These are phyloP conservation scores for Miscanthus lutarioriparius DNA, from an alignment of 176 grass and related monocot genomes.

Conservation along the genomic window DNA sequence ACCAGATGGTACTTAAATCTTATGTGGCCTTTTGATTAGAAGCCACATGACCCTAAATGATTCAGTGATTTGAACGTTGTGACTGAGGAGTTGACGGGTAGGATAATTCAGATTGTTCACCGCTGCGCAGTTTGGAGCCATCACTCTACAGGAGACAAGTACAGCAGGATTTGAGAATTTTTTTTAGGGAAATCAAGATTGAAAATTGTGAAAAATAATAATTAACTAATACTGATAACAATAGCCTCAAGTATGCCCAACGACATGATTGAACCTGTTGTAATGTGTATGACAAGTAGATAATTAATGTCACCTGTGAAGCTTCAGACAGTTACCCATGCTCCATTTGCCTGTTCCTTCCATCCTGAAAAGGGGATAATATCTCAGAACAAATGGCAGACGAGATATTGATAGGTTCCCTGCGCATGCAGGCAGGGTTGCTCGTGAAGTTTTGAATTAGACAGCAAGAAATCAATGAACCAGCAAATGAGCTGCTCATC, in stretches of 20 bases:
- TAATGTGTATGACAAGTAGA: slow-evolving; percentile 7
- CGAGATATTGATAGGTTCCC: neutral
- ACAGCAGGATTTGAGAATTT: neutral
- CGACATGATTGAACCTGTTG: slow-evolving; percentile 8
- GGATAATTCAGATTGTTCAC: slow-evolving; percentile 51
- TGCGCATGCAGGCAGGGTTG: neutral
- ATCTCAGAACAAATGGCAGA: slow-evolving; percentile 21
- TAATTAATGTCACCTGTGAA: slow-evolving; percentile 42
- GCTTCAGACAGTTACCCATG: slow-evolving; percentile 48
- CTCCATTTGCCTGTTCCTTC: slow-evolving; percentile 43
- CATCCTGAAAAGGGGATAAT: slow-evolving; percentile 34
- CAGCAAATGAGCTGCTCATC: neutral
- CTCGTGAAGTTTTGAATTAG: neutral
- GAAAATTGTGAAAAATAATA: neutral
- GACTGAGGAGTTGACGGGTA: slow-evolving; percentile 57
- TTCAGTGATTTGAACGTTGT: slow-evolving; percentile 42
- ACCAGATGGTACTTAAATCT: slow-evolving; percentile 1
- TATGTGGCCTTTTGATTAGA: neutral
- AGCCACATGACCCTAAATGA: neutral
- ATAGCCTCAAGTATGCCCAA: neutral
- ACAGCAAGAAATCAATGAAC: neutral
- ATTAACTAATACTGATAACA: neutral
- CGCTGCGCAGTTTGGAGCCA: slow-evolving; percentile 43
- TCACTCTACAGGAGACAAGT: slow-evolving; percentile 46
- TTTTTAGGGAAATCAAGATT: slow-evolving; percentile 3